Evolutionary conservation across 2,329 filamentous ascomycete species (phyloP).

Genomic region (Taxawa tesnikishii): DNA sequence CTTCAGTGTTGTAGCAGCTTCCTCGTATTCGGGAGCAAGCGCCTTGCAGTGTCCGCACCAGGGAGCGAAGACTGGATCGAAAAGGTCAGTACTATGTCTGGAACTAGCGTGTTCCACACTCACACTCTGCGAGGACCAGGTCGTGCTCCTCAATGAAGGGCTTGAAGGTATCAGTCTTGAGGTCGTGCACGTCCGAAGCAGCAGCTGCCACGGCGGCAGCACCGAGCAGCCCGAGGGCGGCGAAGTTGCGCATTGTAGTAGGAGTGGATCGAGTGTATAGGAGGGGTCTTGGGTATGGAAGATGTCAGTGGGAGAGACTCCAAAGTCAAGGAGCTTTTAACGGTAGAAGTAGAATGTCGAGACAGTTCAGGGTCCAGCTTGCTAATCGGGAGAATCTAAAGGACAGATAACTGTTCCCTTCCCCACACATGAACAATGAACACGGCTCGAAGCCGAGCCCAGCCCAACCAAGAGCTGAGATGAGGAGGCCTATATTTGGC

Average conservation of each 20-base stretch:
- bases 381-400: no score
- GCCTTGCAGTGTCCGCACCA: conserved; percentile 99
- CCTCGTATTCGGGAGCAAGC: conserved; percentile 83
- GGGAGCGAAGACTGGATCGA: conserved; percentile 66
- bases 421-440: no score
- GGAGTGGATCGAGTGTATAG: no score
- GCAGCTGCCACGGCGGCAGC: conserved; percentile 50
- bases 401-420: no score
- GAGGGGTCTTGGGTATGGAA: no score
- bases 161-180: conserved; percentile 79
- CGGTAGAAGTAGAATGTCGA: no score
- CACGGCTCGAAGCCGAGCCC: no score
- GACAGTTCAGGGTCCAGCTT: no score
- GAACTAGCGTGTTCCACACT: conserved; percentile 25
- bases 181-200: conserved; percentile 68
- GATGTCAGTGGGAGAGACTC: no score
- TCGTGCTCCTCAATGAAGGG: conserved; percentile 76
- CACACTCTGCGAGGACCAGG: conserved; percentile 89
- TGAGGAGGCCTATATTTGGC: no score
- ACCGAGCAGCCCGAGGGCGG: conserved; percentile 28
- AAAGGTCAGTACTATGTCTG: background rate
- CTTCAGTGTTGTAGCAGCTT: conserved; percentile 71
- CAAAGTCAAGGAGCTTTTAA: no score
- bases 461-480: no score
- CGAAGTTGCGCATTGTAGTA: conserved; percentile 16